Evolutionary conservation across 768 basidiomycete genomes (phyloP).

Genomic region (Termitomyces sp.): DNA sequence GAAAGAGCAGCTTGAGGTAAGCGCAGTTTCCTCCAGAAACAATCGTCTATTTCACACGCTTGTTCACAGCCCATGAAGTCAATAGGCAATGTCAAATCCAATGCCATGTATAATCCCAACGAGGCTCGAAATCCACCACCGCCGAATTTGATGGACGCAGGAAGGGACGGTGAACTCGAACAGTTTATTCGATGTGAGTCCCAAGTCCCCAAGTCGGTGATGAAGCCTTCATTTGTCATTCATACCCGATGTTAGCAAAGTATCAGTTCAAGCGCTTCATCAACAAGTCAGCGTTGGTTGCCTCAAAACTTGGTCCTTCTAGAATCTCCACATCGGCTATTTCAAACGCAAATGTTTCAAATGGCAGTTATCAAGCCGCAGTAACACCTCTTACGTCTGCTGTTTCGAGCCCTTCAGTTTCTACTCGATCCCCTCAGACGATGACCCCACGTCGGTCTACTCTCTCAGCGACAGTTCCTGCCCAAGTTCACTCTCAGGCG

Average conservation of each 20-base stretch:
- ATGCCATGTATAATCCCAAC: slow-evolving; percentile 77
- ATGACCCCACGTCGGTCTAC: slow-evolving; percentile 15
- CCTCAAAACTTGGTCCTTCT: slow-evolving; percentile 42
- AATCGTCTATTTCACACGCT: slow-evolving; percentile 1
- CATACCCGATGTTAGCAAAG: slow-evolving; percentile 46
- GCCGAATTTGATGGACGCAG: slow-evolving; percentile 68
- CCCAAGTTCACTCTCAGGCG: neutral
- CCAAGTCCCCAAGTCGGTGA: slow-evolving; percentile 4
- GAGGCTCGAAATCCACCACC: slow-evolving; percentile 81
- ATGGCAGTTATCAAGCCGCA: slow-evolving; percentile 6
- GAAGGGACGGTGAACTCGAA: slow-evolving; percentile 88
- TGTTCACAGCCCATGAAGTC: slow-evolving; percentile 63
- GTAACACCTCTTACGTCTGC: slow-evolving; percentile 20
- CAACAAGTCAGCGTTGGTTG: slow-evolving; percentile 39
- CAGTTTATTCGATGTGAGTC: slow-evolving; percentile 79
- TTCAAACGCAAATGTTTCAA: slow-evolving; percentile 11
- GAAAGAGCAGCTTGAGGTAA: slow-evolving; percentile 86
- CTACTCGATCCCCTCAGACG: neutral
- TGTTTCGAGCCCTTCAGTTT: slow-evolving; percentile 10
- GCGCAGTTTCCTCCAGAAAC: slow-evolving; percentile 8
- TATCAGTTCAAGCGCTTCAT: slow-evolving; percentile 75
- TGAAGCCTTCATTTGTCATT: slow-evolving; percentile 7
- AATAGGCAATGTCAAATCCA: slow-evolving; percentile 80
- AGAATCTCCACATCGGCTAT: slow-evolving; percentile 29
- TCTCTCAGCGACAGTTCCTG: slow-evolving; percentile 13